These are phyloP conservation scores for Neurospora sp. DNA, from an alignment of 495 filamentous ascomycete species.

Conservation along the genomic window DNA sequence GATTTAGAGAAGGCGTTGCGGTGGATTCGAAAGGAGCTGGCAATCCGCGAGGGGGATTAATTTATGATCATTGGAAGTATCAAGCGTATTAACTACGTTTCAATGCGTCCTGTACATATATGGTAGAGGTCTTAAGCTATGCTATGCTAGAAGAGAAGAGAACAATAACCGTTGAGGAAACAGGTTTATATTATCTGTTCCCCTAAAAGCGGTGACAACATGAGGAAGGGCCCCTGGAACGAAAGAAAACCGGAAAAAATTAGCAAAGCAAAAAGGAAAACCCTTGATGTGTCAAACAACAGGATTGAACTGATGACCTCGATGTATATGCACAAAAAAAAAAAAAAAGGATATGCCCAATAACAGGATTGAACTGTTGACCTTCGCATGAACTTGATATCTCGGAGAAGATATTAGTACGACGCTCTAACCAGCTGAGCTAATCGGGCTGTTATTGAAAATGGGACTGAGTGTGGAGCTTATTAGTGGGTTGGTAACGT, in stretches of 20 bases:
- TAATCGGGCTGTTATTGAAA: background rate
- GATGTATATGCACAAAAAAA: background rate
- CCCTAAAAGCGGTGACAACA: too few relatives aligned
- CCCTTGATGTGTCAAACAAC: background rate
- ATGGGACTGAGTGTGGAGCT: background rate
- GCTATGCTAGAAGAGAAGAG: too few relatives aligned
- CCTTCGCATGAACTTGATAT: background rate
- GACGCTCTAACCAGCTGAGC: background rate
- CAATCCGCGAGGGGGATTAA: background rate
- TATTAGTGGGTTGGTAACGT: background rate
- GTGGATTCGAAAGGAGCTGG: background rate
- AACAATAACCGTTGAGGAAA: too few relatives aligned
- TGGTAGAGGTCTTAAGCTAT: too few relatives aligned
- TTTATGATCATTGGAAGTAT: background rate
- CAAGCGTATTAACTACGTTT: background rate
- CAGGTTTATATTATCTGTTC: too few relatives aligned
- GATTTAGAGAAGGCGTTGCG: background rate
- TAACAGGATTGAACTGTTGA: background rate
- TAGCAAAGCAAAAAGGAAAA: too few relatives aligned
- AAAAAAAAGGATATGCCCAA: background rate
- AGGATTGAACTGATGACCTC: background rate
- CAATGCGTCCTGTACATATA: background rate
- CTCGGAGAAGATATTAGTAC: background rate
- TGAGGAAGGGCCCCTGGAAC: too few relatives aligned
- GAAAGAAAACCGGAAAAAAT: background rate